These are phyloP conservation scores for Myxozyma neglecta DNA, from an alignment of 805 yeast genomes.

Conservation along the genomic window DNA sequence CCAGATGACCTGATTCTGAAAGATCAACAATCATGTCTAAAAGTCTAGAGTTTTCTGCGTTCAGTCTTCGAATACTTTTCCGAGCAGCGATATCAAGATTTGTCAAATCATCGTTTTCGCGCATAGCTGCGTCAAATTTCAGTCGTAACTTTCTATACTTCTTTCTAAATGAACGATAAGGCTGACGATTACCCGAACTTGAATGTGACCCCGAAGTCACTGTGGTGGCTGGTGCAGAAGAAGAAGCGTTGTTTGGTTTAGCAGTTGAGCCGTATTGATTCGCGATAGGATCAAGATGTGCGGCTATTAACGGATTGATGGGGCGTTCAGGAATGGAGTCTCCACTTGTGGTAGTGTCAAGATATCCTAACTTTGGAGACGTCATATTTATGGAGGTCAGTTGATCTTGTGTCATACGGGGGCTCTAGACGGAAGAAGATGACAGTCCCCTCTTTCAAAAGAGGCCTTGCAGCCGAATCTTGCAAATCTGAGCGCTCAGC, in stretches of 20 bases:
- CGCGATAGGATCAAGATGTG: slow-evolving; percentile 13
- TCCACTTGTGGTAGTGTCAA: neutral
- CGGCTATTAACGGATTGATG: slow-evolving; percentile 11
- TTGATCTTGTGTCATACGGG: neutral
- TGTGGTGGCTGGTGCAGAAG: neutral
- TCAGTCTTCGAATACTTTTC: slow-evolving; percentile 20
- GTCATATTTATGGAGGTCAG: neutral
- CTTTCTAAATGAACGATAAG: slow-evolving; percentile 30
- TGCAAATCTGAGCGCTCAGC: too few species aligned
- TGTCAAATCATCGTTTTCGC: slow-evolving; percentile 20
- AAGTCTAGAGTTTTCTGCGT: slow-evolving; percentile 24
- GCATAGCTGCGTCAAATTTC: slow-evolving; percentile 23
- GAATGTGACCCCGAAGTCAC: neutral
- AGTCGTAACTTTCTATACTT: slow-evolving; percentile 28
- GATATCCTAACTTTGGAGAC: neutral
- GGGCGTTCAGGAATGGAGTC: neutral
- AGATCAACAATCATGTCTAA: slow-evolving; percentile 27
- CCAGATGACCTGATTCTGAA: slow-evolving; percentile 21
- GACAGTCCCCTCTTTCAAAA: too few species aligned
- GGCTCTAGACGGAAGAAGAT: too few species aligned
- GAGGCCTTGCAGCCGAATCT: too few species aligned
- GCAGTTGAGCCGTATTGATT: slow-evolving; percentile 7
- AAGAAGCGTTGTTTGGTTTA: neutral
- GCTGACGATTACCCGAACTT: slow-evolving; percentile 10
- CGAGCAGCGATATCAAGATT: slow-evolving; percentile 20